Evolutionary conservation across 192 early-diverging fungal species (phyloP).

Genomic region (Pilobolus umbonatus): DNA sequence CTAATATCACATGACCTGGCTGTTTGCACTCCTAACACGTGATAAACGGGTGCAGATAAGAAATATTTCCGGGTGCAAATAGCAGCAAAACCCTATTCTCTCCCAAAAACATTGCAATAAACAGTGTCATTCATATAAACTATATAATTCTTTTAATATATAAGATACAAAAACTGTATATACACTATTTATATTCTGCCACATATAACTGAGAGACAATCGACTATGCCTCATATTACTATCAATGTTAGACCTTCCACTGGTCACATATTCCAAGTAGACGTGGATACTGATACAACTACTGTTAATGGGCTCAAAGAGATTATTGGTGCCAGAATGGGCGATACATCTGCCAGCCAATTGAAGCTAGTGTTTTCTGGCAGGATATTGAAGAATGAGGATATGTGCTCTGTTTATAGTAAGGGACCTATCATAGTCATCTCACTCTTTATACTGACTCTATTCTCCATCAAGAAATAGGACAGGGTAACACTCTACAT

Average conservation of each 20-base stretch:
- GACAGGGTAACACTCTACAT: slow-evolving; percentile 84
- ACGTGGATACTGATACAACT: slow-evolving; percentile 42
- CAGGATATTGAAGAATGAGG: slow-evolving; percentile 88
- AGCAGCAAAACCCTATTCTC: too few relatives aligned
- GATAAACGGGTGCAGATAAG: too few relatives aligned
- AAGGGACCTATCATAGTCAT: slow-evolving; percentile 11
- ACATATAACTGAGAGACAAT: too few relatives aligned
- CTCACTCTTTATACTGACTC: neutral
- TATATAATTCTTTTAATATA: too few relatives aligned
- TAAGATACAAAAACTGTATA: too few relatives aligned
- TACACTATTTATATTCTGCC: too few relatives aligned
- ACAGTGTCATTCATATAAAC: too few relatives aligned
- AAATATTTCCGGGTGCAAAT: too few relatives aligned
- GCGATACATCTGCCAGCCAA: slow-evolving; percentile 47
- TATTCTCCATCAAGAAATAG: slow-evolving; percentile 45
- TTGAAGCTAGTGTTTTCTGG: slow-evolving; percentile 93
- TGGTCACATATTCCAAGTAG: slow-evolving; percentile 42
- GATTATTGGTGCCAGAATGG: slow-evolving; percentile 49
- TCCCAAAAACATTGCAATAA: too few relatives aligned
- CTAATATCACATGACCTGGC: too few relatives aligned
- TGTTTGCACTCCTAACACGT: too few relatives aligned
- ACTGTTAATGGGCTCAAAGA: slow-evolving; percentile 73
- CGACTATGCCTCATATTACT: slow-evolving; percentile 25
- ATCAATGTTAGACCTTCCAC: slow-evolving; percentile 51
- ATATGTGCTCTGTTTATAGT: slow-evolving; percentile 66